Evolutionary conservation across 1,139 yeast genomes (phyloP).

Genomic region (Suhomyces panamericanus): DNA sequence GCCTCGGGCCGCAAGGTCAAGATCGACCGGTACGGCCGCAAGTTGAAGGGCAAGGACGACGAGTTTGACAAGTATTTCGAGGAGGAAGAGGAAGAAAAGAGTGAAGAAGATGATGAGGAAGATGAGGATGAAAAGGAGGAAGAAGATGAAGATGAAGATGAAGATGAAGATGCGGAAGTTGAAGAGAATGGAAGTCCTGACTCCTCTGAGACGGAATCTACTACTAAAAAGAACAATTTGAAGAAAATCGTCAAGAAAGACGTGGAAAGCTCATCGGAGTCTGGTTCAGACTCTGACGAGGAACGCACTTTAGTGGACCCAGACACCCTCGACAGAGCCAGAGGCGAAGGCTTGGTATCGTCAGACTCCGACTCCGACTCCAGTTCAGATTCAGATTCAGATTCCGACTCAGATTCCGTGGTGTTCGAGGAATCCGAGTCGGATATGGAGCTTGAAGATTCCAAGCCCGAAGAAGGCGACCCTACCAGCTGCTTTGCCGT

Average conservation of each 20-base stretch:
- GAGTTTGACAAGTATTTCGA: conserved; percentile 70
- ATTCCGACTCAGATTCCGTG: conserved; percentile 27
- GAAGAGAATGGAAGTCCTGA: no score
- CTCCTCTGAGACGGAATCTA: no score
- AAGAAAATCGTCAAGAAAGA: conserved; percentile 15
- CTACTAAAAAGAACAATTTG: conserved; percentile 17
- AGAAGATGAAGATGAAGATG: conserved; percentile 22
- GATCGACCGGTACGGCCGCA: conserved; percentile 88
- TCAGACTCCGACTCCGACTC: conserved; percentile 23
- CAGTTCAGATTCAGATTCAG: conserved; percentile 33
- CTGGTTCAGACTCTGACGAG: conserved; percentile 11
- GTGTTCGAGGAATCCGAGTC: conserved; percentile 38
- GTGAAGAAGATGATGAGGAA: conserved; percentile 18
- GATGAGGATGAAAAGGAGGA: conserved; percentile 26
- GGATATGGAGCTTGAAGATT: conserved; percentile 58
- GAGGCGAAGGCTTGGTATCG: conserved; percentile 57
- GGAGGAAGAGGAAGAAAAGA: conserved; percentile 36
- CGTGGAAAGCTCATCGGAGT: conserved; percentile 2
- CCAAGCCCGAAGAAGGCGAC: conserved; percentile 78
- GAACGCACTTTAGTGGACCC: conserved; percentile 20
- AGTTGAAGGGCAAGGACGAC: conserved; percentile 42
- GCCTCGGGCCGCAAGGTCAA: conserved; percentile 51
- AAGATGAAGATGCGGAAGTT: conserved; percentile 19
- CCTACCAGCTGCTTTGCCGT: conserved; percentile 83
- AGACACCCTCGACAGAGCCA: conserved; percentile 54